Percentiles rank a stretch among this genome's conserved stretches.
phyloP scores from a whole-genome alignment of 1,284 basidiomycete genomes.

The Boletellus deceptivus region DNA sequence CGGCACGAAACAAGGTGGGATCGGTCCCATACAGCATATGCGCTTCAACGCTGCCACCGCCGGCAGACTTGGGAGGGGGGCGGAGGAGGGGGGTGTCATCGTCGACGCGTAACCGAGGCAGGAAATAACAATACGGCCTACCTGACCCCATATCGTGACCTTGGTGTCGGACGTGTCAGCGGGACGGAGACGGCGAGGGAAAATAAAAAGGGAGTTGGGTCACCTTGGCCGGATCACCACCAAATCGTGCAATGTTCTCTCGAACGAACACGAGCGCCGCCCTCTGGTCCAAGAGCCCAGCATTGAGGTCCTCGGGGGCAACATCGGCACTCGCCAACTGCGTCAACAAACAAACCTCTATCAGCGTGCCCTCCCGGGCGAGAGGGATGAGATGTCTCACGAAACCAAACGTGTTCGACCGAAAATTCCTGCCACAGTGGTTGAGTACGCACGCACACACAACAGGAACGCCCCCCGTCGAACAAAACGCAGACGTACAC shows the following conservation, averaged over 20 bases:
- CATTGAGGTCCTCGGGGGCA: constrained; percentile 50
- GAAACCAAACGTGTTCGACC: constrained; percentile 21
- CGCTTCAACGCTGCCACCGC: constrained; percentile 19
- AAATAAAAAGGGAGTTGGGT: not conserved
- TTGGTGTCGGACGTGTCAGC: constrained; percentile 3
- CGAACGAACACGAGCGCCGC: constrained; percentile 58
- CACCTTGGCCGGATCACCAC: constrained; percentile 63
- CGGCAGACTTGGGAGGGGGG: no score
- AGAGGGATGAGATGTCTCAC: constrained; percentile 1
- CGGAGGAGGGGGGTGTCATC: not conserved
- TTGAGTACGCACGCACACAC: not conserved
- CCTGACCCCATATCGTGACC: constrained; percentile 25
- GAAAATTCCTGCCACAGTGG: constrained; percentile 14
- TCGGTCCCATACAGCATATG: constrained; percentile 15
- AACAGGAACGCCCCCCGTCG: not conserved
- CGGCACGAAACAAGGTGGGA: constrained; percentile 18
- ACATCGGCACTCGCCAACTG: constrained; percentile 52
- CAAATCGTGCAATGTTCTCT: constrained; percentile 59
- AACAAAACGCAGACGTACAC: constrained; percentile 8
- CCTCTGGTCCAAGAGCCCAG: constrained; percentile 56
- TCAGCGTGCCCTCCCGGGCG: no score
- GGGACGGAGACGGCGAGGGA: not conserved
- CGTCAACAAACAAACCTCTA: not conserved
- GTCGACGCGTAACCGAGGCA: not conserved
- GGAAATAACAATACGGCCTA: not conserved